Evolutionary conservation across 1,284 basidiomycete genomes (phyloP).

Genomic region (Austroboletus niveus): DNA sequence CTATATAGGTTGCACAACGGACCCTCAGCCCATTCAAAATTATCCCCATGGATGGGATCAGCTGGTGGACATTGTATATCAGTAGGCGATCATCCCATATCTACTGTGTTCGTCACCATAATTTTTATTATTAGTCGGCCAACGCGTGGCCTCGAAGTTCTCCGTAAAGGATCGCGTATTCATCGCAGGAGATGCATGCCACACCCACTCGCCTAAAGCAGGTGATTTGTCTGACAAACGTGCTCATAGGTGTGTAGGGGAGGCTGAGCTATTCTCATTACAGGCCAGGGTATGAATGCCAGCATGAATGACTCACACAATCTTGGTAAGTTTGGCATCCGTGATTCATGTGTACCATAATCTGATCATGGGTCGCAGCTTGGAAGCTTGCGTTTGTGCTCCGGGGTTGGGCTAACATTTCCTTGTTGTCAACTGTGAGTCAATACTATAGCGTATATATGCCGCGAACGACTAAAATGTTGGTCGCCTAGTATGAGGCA

Average conservation of each 20-base stretch:
- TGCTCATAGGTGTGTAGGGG: not conserved
- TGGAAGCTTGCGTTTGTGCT: conserved; percentile 62
- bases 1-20: conserved; percentile 21
- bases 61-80: conserved; percentile 49
- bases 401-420: conserved; percentile 52
- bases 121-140: conserved; percentile 34
- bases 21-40: conserved; percentile 44
- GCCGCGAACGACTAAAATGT: not conserved
- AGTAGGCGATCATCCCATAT: conserved; percentile 18
- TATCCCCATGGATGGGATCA: conserved; percentile 39
- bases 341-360: not conserved
- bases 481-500: conserved; percentile 35
- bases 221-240: conserved; percentile 19
- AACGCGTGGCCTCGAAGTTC: conserved; percentile 46
- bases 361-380: conserved; percentile 24
- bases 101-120: not conserved
- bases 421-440: conserved; percentile 52
- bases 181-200: conserved; percentile 47
- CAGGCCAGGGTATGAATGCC: conserved; percentile 73
- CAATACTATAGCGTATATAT: not conserved
- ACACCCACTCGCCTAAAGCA: conserved; percentile 55
- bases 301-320: conserved; percentile 52
- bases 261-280: conserved; percentile 1
- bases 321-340: conserved; percentile 20
- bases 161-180: conserved; percentile 43